These are phyloP conservation scores for Epithele typhae DNA, from an alignment of 768 basidiomycete species.

Conservation along the genomic window DNA sequence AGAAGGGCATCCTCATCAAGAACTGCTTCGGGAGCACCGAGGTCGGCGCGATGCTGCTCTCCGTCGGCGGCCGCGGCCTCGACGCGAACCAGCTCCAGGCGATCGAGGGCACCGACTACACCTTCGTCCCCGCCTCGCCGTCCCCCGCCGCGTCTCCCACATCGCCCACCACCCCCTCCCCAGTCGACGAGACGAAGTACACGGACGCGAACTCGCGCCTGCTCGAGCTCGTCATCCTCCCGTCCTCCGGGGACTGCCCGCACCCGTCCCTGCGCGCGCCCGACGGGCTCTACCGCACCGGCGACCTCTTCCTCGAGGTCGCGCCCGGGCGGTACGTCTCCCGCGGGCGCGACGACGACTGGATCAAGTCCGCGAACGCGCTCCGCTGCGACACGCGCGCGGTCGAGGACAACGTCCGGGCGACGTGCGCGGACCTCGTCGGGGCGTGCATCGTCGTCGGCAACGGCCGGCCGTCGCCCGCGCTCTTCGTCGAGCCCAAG, in stretches of 20 bases:
- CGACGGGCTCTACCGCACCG: slow-evolving; percentile 77
- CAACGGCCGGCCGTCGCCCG: slow-evolving; percentile 69
- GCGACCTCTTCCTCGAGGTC: slow-evolving; percentile 72
- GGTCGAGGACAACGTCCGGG: slow-evolving; percentile 73
- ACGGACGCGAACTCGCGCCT: slow-evolving; percentile 48
- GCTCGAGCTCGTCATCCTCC: slow-evolving; percentile 66
- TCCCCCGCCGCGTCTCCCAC: slow-evolving; percentile 13
- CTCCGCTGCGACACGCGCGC: slow-evolving; percentile 77
- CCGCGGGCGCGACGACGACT: slow-evolving; percentile 76
- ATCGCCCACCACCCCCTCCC: slow-evolving; percentile 4
- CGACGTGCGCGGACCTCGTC: slow-evolving; percentile 60
- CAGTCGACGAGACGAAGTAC: slow-evolving; percentile 45
- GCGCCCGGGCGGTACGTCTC: slow-evolving; percentile 55
- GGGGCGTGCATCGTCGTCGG: slow-evolving; percentile 76
- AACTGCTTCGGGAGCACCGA: slow-evolving; percentile 84
- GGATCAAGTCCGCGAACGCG: slow-evolving; percentile 81
- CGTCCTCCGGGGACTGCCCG: slow-evolving; percentile 68
- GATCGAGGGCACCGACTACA: slow-evolving; percentile 61
- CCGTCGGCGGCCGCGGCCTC: slow-evolving; percentile 47
- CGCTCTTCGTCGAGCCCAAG: slow-evolving; percentile 67
- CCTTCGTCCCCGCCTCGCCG: slow-evolving; percentile 56
- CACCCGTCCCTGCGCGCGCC: slow-evolving; percentile 47
- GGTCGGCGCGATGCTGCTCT: slow-evolving; percentile 67
- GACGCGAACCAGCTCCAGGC: slow-evolving; percentile 50
- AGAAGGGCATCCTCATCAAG: slow-evolving; percentile 60